These are phyloP conservation scores for Chaetothyriales sp. DNA, from an alignment of 2,329 filamentous ascomycete genomes.

Conservation along the genomic window DNA sequence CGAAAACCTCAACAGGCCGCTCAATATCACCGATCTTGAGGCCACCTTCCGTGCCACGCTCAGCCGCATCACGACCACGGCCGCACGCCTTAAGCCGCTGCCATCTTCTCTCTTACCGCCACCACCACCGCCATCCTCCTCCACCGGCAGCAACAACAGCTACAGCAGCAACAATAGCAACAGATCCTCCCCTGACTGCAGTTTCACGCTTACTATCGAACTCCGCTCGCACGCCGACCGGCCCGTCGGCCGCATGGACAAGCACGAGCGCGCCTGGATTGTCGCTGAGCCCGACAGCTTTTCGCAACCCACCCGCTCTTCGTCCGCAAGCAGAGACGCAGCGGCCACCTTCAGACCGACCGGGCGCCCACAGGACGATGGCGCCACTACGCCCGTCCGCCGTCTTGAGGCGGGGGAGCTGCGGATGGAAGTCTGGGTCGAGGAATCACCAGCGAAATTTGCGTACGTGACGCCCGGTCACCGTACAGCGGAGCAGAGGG, in stretches of 20 bases:
- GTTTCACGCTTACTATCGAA: constrained; percentile 37
- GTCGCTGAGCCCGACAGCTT: constrained; percentile 39
- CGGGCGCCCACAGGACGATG: constrained; percentile 20
- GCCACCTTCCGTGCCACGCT: constrained; percentile 37
- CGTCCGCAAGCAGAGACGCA: not conserved
- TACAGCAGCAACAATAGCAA: no score
- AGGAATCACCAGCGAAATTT: constrained; percentile 47
- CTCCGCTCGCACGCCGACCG: constrained; percentile 33
- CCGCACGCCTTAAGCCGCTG: constrained; percentile 18
- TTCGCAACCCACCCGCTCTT: constrained; percentile 9
- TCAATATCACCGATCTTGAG: constrained; percentile 29
- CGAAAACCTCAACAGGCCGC: constrained; percentile 27
- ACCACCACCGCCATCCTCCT: not conserved
- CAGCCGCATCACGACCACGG: constrained; percentile 29
- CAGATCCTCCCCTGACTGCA: constrained; percentile 26
- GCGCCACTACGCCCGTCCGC: constrained; percentile 47
- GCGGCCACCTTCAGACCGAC: not conserved
- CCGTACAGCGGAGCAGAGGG: constrained; percentile 3
- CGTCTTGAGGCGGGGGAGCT: constrained; percentile 52
- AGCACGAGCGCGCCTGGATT: constrained; percentile 46
- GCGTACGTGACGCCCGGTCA: constrained; percentile 1
- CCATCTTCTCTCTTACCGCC: constrained; percentile 13
- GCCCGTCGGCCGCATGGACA: constrained; percentile 31
- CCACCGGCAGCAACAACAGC: not conserved
- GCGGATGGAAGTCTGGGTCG: constrained; percentile 55